phyloP scores from a whole-genome alignment of 306 rosid genomes.

The Malus sieversii region DNA sequence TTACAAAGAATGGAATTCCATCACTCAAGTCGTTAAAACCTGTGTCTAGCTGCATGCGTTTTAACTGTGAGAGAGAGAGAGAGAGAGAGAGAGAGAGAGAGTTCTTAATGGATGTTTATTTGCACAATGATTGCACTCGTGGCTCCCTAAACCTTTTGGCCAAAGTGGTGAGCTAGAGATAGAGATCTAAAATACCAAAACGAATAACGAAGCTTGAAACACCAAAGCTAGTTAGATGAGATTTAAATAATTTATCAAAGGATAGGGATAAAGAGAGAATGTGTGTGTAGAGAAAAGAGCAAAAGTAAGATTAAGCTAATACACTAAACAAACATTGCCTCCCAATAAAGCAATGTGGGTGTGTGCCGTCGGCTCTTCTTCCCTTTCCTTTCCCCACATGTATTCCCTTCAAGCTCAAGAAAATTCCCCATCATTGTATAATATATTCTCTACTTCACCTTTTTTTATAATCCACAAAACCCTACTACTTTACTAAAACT shows the following conservation, averaged over 20 bases:
- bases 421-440: slow-evolving; percentile 23
- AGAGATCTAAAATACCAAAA: slow-evolving; percentile 22
- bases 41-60: no score
- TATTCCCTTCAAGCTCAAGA: slow-evolving; percentile 56
- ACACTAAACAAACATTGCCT: slow-evolving; percentile 5
- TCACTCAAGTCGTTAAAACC: no score
- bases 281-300: slow-evolving; percentile 4
- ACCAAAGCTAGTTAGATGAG: slow-evolving; percentile 11
- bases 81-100: neutral
- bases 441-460: neutral
- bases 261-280: slow-evolving; percentile 30
- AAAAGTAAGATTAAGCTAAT: slow-evolving; percentile 30
- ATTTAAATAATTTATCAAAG: slow-evolving; percentile 32
- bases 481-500: slow-evolving; percentile 15
- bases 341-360: slow-evolving; percentile 27
- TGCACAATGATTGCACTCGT: slow-evolving; percentile 83
- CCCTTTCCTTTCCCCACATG: slow-evolving; percentile 14
- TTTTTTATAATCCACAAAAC: neutral
- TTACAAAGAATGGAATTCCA: no score
- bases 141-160: slow-evolving; percentile 55
- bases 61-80: no score
- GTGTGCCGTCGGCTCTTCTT: slow-evolving; percentile 16
- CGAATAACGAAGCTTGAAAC: slow-evolving; percentile 16
- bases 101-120: slow-evolving; percentile 50
- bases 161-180: slow-evolving; percentile 11